phyloP scores from a whole-genome alignment of 306 rosid species.

The Heteromeles arbutifolia region DNA sequence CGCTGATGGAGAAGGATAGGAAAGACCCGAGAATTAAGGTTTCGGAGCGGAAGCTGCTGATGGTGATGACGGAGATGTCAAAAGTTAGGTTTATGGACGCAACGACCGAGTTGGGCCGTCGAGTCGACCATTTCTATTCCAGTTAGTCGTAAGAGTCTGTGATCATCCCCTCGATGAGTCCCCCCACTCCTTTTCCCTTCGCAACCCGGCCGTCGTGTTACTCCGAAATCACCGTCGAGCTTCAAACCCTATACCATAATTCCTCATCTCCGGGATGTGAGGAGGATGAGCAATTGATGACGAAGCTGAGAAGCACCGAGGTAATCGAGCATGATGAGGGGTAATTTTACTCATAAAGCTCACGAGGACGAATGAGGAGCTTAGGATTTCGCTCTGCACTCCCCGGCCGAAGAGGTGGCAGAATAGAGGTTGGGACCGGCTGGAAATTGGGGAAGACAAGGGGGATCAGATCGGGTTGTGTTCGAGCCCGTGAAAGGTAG shows the following conservation, averaged over 20 bases:
- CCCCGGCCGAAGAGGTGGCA: too few species aligned
- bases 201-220: slow-evolving; percentile 55
- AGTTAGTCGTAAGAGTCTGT: slow-evolving; percentile 46
- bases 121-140: slow-evolving; percentile 38
- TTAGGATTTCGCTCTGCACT: slow-evolving; percentile 55
- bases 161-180: slow-evolving; percentile 39
- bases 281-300: slow-evolving; percentile 34
- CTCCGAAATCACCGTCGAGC: slow-evolving; percentile 17
- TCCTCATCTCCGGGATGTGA: slow-evolving; percentile 34
- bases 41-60: slow-evolving; percentile 62
- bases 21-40: slow-evolving; percentile 30
- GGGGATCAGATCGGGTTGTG: too few species aligned
- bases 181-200: slow-evolving; percentile 53
- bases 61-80: slow-evolving; percentile 56
- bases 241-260: slow-evolving; percentile 26
- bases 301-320: slow-evolving; percentile 41
- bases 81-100: slow-evolving; percentile 66
- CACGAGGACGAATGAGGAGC: slow-evolving; percentile 45
- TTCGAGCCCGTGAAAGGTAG: too few species aligned
- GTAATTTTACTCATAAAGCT: slow-evolving; percentile 41
- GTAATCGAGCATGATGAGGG: slow-evolving; percentile 66
- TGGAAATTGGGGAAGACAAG: too few species aligned
- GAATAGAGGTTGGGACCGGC: too few species aligned
- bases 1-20: slow-evolving; percentile 18
- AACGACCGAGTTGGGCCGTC: slow-evolving; percentile 64